Base-by-base conservation (phyloP, 495 filamentous ascomycete species). In the Talaromyces ruber region DNA sequence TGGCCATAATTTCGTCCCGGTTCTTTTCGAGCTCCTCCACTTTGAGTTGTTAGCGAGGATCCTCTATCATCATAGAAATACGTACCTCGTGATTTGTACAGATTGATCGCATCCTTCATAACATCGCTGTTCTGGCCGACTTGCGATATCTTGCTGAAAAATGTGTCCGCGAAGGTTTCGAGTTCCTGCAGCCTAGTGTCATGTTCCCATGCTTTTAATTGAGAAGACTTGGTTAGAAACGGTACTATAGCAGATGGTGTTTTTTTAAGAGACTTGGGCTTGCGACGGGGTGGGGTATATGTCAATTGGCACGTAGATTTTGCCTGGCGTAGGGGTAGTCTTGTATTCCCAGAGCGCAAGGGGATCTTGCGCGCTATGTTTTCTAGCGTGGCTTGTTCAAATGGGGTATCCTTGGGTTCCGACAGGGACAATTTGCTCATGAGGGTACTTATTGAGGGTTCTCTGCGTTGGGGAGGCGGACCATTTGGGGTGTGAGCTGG, bases 21-120 rank as follows among this genome's bases (percentile, higher is more conserved):
- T 85, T 80, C 0, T 68, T 68, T 64, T 93, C 89, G 3, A 95
- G 76, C 24, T 90, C 86, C 60, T 68, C 73, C 50, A 88, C 92
- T 97, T 64, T 6, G 54, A 72, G 16, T 54, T 51, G 56, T 55
- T n/a, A 66, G 62, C 39, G 51, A 51, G 63, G 22, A 50, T 30
- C 1, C 34, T 57, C 57, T 6, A 34, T 9, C 2, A 21, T 16
- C 47, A 26, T 58, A 30, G 63, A 6, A 14, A 43, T 14, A 74
- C 86, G 62, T 79, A 96, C 92, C 82, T 82, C 84, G 80, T 37
- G 80, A 79, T 71, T 94, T 92, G 66, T 88, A 88, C 4, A 89
- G 26, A 4, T 84, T 81, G 22, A 93, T 77, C 0, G 83, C 80
- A 59, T 93, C 88, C 65, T 91, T 89, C 58, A 90, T 67, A 1